Evolutionary conservation across 2,329 filamentous ascomycete species (phyloP).

Genomic region (Aspergillus cejpii): DNA sequence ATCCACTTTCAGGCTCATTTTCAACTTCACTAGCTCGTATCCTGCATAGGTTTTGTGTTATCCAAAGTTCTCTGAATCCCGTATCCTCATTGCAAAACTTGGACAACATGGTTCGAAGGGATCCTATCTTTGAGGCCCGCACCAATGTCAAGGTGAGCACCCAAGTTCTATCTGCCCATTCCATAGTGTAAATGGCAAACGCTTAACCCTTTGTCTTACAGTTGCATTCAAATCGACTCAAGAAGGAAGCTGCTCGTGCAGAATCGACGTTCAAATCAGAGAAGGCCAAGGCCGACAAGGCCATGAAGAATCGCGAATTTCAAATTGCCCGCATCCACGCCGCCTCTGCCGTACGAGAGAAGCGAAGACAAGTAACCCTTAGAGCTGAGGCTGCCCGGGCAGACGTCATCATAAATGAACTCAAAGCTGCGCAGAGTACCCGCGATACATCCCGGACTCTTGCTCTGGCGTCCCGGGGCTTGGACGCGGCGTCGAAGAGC

Average conservation of each 20-base stretch:
- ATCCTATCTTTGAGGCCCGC: slow-evolving; percentile 39
- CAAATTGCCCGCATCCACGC: slow-evolving; percentile 47
- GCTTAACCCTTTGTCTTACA: slow-evolving; percentile 14
- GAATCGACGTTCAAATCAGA: slow-evolving; percentile 44
- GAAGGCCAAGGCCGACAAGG: slow-evolving; percentile 44
- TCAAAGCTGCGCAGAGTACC: slow-evolving; percentile 44
- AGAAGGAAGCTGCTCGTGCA: slow-evolving; percentile 43
- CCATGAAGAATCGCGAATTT: slow-evolving; percentile 45
- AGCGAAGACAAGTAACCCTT: slow-evolving; percentile 42
- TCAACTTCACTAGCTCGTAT: not conserved
- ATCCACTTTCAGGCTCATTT: not conserved
- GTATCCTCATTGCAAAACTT: not conserved
- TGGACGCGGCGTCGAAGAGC: slow-evolving; percentile 41
- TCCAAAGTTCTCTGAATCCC: no score
- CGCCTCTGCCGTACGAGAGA: slow-evolving; percentile 42
- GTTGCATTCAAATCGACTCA: slow-evolving; percentile 45
- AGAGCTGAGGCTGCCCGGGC: slow-evolving; percentile 43
- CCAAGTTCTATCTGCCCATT: not conserved
- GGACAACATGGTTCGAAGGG: slow-evolving; percentile 35
- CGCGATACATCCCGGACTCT: slow-evolving; percentile 43
- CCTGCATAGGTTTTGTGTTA: not conserved
- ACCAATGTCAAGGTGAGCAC: slow-evolving; percentile 37
- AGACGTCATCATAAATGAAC: slow-evolving; percentile 45
- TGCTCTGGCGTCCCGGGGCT: slow-evolving; percentile 40
- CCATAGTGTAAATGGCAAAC: no score